These are phyloP conservation scores for Tetrapyrgos nigripes DNA, from an alignment of 1,284 basidiomycete species.

Conservation along the genomic window DNA sequence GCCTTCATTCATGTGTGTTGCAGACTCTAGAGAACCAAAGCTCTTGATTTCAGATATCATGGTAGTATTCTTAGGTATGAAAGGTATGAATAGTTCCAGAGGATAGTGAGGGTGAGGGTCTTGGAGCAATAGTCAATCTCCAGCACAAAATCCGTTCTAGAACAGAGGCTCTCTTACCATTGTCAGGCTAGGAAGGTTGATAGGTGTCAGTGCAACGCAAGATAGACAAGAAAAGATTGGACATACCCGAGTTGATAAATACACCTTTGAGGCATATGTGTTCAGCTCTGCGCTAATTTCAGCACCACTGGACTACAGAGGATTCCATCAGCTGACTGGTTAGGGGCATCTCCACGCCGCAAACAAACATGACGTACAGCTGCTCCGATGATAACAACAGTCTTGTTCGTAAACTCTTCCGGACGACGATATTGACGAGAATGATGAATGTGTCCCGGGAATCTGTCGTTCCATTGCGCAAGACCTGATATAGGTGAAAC, in stretches of 20 bases:
- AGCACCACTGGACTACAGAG: constrained; percentile 44
- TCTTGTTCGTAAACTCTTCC: constrained; percentile 43
- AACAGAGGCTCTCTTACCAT: constrained; percentile 1
- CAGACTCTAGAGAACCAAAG: constrained; percentile 26
- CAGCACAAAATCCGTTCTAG: background rate
- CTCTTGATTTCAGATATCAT: constrained; percentile 38
- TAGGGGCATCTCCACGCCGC: background rate
- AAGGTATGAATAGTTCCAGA: constrained; percentile 22
- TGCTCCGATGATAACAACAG: constrained; percentile 53
- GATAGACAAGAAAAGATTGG: background rate
- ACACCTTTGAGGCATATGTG: constrained; percentile 38
- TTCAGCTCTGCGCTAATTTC: constrained; percentile 49
- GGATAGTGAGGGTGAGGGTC: constrained; percentile 10
- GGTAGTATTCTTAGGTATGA: constrained; percentile 36
- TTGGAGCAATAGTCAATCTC: background rate
- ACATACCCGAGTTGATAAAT: constrained; percentile 36
- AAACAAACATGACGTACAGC: constrained; percentile 30
- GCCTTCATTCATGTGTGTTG: constrained; percentile 30
- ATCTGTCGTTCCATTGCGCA: constrained; percentile 42
- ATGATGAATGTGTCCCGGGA: constrained; percentile 45
- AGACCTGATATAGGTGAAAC: constrained; percentile 45
- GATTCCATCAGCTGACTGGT: background rate
- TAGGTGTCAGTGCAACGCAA: background rate
- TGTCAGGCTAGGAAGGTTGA: constrained; percentile 2
- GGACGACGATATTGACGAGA: constrained; percentile 53